These are phyloP conservation scores for Termitomyces sp. DNA, from an alignment of 1,284 basidiomycete species.

Conservation along the genomic window DNA sequence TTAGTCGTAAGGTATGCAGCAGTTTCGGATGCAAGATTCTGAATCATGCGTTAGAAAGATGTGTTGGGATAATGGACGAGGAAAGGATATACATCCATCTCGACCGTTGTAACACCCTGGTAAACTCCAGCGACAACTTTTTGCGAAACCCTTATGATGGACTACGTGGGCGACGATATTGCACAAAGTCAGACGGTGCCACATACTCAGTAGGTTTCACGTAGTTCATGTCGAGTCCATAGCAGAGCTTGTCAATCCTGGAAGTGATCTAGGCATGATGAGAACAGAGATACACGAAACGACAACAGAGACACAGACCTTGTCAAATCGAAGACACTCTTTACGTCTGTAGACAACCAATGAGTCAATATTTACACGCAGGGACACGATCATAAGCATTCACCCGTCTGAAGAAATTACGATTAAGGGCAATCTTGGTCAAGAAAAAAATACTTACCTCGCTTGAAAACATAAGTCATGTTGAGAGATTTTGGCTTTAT, in stretches of 20 bases:
- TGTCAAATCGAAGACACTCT: conserved; percentile 85
- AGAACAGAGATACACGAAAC: conserved; percentile 12
- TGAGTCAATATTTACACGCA: conserved; percentile 31
- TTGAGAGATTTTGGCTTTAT: conserved; percentile 5
- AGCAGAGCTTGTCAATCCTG: conserved; percentile 93
- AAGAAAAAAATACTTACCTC: conserved; percentile 44
- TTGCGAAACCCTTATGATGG: conserved; percentile 68
- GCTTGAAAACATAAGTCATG: conserved; percentile 72
- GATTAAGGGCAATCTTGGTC: conserved; percentile 13
- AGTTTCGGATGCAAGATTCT: conserved; percentile 80
- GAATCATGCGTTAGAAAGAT: not conserved
- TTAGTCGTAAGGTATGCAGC: conserved; percentile 96
- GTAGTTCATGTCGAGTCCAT: conserved; percentile 91
- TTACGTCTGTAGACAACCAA: conserved; percentile 52
- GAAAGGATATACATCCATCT: conserved; percentile 76
- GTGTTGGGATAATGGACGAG: not conserved
- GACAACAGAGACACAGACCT: conserved; percentile 42
- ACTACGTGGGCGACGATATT: conserved; percentile 3
- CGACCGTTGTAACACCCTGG: conserved; percentile 93
- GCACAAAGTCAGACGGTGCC: not conserved
- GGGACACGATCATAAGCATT: conserved; percentile 30
- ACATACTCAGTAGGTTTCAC: conserved; percentile 91
- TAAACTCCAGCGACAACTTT: conserved; percentile 96
- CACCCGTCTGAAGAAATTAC: conserved; percentile 51
- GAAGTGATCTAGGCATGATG: conserved; percentile 67